These are phyloP conservation scores for Herpotrichia juniperi DNA, from an alignment of 2,329 filamentous ascomycete genomes.

Conservation along the genomic window DNA sequence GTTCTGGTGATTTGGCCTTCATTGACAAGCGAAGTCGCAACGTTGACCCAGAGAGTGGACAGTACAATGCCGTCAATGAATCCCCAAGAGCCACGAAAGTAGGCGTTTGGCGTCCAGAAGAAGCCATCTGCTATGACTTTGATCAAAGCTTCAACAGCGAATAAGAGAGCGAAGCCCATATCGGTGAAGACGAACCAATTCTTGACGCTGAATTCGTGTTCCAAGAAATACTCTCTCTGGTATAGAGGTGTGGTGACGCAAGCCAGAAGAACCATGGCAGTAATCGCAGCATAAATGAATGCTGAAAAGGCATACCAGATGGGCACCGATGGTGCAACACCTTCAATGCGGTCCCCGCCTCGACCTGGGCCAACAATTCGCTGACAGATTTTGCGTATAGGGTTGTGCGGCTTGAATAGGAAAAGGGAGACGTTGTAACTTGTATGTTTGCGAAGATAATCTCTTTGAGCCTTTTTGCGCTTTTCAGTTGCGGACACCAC, in stretches of 20 bases:
- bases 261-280: slow-evolving; percentile 96
- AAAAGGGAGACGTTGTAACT: slow-evolving; percentile 93
- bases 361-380: slow-evolving; percentile 88
- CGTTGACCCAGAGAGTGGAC: slow-evolving; percentile 93
- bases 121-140: slow-evolving; percentile 96
- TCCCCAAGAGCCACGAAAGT: slow-evolving; percentile 95
- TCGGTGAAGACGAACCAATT: slow-evolving; percentile 98
- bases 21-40: slow-evolving; percentile 79
- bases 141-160: slow-evolving; percentile 83
- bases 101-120: slow-evolving; percentile 96
- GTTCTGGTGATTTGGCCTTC: slow-evolving; percentile 87
- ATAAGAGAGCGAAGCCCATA: slow-evolving; percentile 84
- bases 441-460: slow-evolving; percentile 86
- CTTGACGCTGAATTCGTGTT: slow-evolving; percentile 62
- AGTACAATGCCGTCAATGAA: slow-evolving; percentile 93
- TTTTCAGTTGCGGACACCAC: slow-evolving; percentile 83
- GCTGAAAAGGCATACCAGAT: slow-evolving; percentile 94
- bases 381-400: slow-evolving; percentile 82
- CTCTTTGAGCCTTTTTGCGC: slow-evolving; percentile 85
- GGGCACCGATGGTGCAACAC: slow-evolving; percentile 84
- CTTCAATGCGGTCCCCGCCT: slow-evolving; percentile 85
- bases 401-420: slow-evolving; percentile 80
- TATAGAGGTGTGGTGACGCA: slow-evolving; percentile 95
- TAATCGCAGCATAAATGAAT: slow-evolving; percentile 90
- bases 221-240: slow-evolving; percentile 82